Percentiles rank a stretch among this genome's conserved stretches.
These are phyloP conservation scores for Sporothrix protearum DNA, from an alignment of 2,329 filamentous ascomycete genomes.

Conservation along the genomic window DNA sequence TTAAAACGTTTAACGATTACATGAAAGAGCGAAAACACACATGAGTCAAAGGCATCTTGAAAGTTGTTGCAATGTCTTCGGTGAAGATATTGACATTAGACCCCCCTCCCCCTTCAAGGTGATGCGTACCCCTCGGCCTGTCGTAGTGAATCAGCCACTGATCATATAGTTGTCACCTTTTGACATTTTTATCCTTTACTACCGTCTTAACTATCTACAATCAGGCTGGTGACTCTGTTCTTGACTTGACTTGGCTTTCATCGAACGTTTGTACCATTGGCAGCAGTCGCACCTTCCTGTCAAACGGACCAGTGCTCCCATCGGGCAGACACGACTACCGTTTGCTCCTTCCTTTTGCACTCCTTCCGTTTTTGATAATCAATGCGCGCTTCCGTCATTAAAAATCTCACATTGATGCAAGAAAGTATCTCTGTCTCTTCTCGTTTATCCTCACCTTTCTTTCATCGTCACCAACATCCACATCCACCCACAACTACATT, in stretches of 20 bases:
- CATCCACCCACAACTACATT: too few relatives aligned
- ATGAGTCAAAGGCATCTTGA: neutral
- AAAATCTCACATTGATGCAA: too few relatives aligned
- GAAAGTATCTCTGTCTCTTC: neutral
- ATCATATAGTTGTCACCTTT: neutral
- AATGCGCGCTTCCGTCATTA: neutral
- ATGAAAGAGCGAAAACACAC: neutral
- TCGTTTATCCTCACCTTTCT: neutral
- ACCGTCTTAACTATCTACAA: neutral
- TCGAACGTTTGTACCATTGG: neutral
- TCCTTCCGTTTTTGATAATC: neutral
- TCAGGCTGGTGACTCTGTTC: neutral
- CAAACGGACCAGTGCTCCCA: neutral
- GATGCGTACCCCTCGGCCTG: too few relatives aligned
- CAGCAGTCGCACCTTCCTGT: neutral
- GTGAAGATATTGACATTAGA: neutral
- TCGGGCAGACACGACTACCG: neutral
- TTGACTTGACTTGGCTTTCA: neutral
- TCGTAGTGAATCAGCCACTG: neutral
- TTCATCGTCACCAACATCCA: neutral
- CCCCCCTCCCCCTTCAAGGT: too few relatives aligned
- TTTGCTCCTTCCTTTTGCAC: conserved; percentile 1
- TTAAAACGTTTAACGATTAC: neutral
- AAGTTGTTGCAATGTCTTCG: neutral
- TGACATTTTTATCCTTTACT: neutral